phyloP scores from a whole-genome alignment of 2,329 filamentous ascomycete species.

The Tricladium varicosporioides region DNA sequence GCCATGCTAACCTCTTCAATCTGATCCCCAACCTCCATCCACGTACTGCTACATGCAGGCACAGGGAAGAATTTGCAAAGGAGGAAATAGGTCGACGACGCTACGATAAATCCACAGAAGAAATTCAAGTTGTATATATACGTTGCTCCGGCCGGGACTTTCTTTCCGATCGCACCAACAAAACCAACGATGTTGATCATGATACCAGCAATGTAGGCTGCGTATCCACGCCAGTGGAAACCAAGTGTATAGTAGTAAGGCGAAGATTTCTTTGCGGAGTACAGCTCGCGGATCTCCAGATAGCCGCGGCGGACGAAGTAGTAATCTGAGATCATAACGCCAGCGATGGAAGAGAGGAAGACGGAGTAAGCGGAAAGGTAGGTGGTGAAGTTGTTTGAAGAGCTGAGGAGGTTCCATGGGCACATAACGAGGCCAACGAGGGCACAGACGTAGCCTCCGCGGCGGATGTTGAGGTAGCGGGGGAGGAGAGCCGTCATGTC shows the following conservation, averaged over 20 bases:
- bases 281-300: constrained; percentile 74
- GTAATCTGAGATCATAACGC: constrained; percentile 88
- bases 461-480: constrained; percentile 78
- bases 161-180: constrained; percentile 70
- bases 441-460: constrained; percentile 84
- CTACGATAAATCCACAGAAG: constrained; percentile 78
- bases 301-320: constrained; percentile 83
- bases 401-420: constrained; percentile 75
- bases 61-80: constrained; percentile 70
- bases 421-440: constrained; percentile 79
- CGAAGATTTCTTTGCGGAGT: constrained; percentile 63
- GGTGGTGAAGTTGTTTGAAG: constrained; percentile 81
- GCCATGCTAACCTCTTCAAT: constrained; percentile 46
- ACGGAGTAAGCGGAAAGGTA: constrained; percentile 91
- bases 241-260: constrained; percentile 76
- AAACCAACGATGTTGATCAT: constrained; percentile 91
- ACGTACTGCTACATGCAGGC: constrained; percentile 69
- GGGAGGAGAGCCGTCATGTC: constrained; percentile 80
- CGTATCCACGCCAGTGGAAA: constrained; percentile 80
- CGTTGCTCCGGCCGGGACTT: constrained; percentile 72
- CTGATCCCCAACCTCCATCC: constrained; percentile 73
- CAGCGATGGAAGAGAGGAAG: constrained; percentile 89
- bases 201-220: constrained; percentile 79
- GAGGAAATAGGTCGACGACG: constrained; percentile 63
- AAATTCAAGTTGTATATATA: constrained; percentile 93